These are phyloP conservation scores for Calonectria montana DNA, from an alignment of 2,329 filamentous ascomycete genomes.

Conservation along the genomic window DNA sequence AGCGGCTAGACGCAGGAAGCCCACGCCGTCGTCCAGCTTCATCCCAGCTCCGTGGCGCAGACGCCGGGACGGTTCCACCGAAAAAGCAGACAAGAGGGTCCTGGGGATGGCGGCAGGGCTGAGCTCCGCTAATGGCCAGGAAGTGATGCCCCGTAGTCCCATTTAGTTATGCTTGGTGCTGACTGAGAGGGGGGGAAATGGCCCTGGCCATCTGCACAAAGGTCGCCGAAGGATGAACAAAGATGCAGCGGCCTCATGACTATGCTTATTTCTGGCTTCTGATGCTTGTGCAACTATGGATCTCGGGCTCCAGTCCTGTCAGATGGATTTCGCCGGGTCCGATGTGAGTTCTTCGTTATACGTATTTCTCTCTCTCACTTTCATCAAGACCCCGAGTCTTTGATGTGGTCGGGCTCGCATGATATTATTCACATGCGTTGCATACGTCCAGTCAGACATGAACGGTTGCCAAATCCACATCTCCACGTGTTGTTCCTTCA, in stretches of 20 bases:
- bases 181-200: background rate
- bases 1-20: background rate
- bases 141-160: background rate
- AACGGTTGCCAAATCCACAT: background rate
- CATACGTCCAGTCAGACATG: background rate
- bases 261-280: background rate
- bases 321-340: background rate
- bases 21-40: conserved; percentile 17
- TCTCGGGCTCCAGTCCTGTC: background rate
- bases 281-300: background rate
- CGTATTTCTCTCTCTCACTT: background rate
- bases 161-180: conserved; percentile 4
- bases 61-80: conserved; percentile 7
- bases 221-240: background rate
- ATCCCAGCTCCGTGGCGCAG: conserved; percentile 27
- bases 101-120: conserved; percentile 18
- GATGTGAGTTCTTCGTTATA: background rate
- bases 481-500: background rate
- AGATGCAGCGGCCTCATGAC: background rate
- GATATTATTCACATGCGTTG: background rate
- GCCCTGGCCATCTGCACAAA: background rate
- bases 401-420: background rate
- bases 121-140: conserved; percentile 14
- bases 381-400: background rate
- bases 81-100: background rate